Base-by-base conservation (phyloP, 1,284 basidiomycete species). In the Exobasidium cylindrosporum region DNA sequence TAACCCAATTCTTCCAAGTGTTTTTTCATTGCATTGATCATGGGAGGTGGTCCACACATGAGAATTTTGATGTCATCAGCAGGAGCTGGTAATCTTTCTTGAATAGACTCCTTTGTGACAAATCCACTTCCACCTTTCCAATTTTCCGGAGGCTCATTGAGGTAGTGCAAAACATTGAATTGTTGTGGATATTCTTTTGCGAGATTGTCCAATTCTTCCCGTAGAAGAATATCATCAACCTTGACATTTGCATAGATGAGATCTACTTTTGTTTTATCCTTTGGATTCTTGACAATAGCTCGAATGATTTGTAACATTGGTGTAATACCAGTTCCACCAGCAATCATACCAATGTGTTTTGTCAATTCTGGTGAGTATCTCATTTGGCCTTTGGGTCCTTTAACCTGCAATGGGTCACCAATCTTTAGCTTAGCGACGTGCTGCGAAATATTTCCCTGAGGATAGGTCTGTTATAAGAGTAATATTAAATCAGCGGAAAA, bases 1-100 rank as follows among this genome's bases (percentile, higher is more conserved):
- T 92, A 97, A 68, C 87, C 87, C 72, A 98, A 86, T 59, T 89
- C 89, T 30, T 86, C 88, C 28, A 98, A 86, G 80, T 95, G 88
- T 84, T 89, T 92, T 84, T 97, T 97, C 92, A 97, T 97, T 52
- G 93, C 95, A 58, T 84, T 85, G 80, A 96, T 88, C 95, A 97
- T 97, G 6, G 94, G 94, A 24, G 94, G 93, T 62, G 95, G 95
- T 69, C 78, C 81, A 62, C 82, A 83, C 61, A 83, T 75, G 46
- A 83, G 69, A 29, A 82, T 73, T 70, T 80, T 81, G 66, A 73
- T 76, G 65, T 72, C 66, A n/a, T 72, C 72, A 5, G 69, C 64
- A 7, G 76, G 63, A 11, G 60, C 58, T 10, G 81, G 79, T 23
- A 82, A 58, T 52, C 73, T 62, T 60, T 88, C 82, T 77, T 89